Percentiles rank a stretch among this genome's conserved stretches.
phyloP scores from a whole-genome alignment of 2,329 filamentous ascomycete genomes.

The Claviceps lovelessii region DNA sequence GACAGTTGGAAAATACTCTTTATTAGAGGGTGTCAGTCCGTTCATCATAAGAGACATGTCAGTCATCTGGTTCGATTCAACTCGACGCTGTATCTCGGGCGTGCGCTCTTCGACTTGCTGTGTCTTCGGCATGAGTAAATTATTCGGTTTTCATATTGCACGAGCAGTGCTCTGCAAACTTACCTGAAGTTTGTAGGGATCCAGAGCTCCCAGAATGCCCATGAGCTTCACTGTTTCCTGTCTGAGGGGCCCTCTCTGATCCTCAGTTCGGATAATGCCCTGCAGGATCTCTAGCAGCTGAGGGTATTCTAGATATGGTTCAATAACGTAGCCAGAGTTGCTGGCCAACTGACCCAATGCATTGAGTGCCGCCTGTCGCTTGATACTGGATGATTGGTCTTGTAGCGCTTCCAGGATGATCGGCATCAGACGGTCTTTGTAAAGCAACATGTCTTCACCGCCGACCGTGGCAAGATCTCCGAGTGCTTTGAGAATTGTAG shows the following conservation, averaged over 20 bases:
- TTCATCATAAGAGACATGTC: conserved; percentile 98
- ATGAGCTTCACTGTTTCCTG: conserved; percentile 94
- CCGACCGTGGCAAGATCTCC: conserved; percentile 89
- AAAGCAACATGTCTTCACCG: conserved; percentile 82
- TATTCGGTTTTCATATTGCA: not conserved
- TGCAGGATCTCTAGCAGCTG: conserved; percentile 85
- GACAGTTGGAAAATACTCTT: conserved; percentile 96
- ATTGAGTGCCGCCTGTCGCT: conserved; percentile 80
- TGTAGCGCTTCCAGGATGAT: conserved; percentile 89
- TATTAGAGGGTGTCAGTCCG: conserved; percentile 85
- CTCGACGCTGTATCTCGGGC: conserved; percentile 60
- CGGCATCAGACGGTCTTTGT: conserved; percentile 85
- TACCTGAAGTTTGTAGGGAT: conserved; percentile 86
- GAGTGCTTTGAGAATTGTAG: conserved; percentile 88
- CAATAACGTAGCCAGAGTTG: conserved; percentile 94
- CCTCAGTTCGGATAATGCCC: conserved; percentile 83
- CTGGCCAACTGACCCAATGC: conserved; percentile 86
- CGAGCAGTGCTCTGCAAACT: not conserved
- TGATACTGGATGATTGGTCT: conserved; percentile 78
- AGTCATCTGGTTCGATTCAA: conserved; percentile 54
- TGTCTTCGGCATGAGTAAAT: conserved; percentile 3
- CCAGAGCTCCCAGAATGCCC: conserved; percentile 85
- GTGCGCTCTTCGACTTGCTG: conserved; percentile 74
- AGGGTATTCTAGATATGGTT: conserved; percentile 89
- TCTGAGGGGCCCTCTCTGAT: conserved; percentile 65